Conservation (phyloP, 2,329 filamentous ascomycete species). For the Phialophora expanda region DNA sequence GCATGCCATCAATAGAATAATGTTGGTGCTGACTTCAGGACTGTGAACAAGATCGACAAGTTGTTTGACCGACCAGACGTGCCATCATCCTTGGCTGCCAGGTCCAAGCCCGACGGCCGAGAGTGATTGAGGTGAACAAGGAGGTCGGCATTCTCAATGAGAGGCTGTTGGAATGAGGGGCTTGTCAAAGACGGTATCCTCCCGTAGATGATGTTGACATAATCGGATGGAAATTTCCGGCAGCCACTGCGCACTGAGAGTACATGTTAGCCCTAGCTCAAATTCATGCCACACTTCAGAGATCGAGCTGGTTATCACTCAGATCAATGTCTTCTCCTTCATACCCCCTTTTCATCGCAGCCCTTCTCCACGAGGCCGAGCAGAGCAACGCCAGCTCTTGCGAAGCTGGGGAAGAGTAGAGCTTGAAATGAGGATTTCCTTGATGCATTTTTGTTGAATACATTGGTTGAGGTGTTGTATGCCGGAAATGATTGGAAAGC, state of each 20-base stretch:
- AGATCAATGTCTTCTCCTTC: constrained; percentile 25
- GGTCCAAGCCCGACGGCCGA: constrained; percentile 9
- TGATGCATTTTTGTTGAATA: constrained; percentile 5
- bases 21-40: constrained; percentile 29
- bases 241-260: constrained; percentile 21
- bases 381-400: constrained; percentile 30
- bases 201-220: constrained; percentile 26
- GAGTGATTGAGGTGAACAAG: constrained; percentile 23
- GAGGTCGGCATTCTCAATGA: constrained; percentile 29
- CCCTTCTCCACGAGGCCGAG: constrained; percentile 29
- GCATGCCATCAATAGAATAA: constrained; percentile 35
- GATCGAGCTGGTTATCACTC: constrained; percentile 9
- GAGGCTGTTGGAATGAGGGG: constrained; percentile 17
- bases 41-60: constrained; percentile 32
- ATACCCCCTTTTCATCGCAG: constrained; percentile 20
- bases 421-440: constrained; percentile 18
- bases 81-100: constrained; percentile 21
- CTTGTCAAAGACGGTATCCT: constrained; percentile 29
- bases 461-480: neutral
- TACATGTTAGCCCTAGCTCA: neutral
- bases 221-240: constrained; percentile 29
- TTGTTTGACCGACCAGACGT: constrained; percentile 17
- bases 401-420: constrained; percentile 28
- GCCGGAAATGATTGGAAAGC: neutral
- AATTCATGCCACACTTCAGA: neutral